Percentiles rank a stretch among this genome's conserved stretches.
These are phyloP conservation scores for Nakazawaea peltata DNA, from an alignment of 805 yeast species.

Conservation along the genomic window DNA sequence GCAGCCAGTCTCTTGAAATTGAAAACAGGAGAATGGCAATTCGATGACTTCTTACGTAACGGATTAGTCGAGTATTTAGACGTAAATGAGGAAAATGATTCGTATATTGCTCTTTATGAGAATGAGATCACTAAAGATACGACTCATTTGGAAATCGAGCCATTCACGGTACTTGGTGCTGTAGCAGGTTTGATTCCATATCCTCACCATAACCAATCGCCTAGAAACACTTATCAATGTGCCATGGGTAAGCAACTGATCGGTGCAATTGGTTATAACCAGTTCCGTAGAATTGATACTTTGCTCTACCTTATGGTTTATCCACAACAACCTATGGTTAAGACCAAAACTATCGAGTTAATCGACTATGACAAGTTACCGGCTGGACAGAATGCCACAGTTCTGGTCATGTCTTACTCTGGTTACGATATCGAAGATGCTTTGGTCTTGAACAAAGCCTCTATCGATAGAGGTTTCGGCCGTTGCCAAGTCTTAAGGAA, in stretches of 20 bases:
- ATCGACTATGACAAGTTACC: constrained; percentile 95
- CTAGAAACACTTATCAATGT: constrained; percentile 98
- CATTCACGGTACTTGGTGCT: constrained; percentile 87
- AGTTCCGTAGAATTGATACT: constrained; percentile 92
- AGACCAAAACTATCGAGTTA: constrained; percentile 91
- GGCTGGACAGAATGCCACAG: constrained; percentile 98
- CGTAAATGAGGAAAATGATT: constrained; percentile 95
- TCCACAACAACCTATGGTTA: constrained; percentile 99
- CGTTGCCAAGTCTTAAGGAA: constrained; percentile 94
- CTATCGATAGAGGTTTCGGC: constrained; percentile 95
- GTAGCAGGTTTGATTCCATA: constrained; percentile 90
- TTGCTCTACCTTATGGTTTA: constrained; percentile 92
- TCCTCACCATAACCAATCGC: constrained; percentile 90
- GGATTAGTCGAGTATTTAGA: constrained; percentile 94
- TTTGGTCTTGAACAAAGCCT: constrained; percentile 84
- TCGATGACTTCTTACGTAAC: constrained; percentile 78
- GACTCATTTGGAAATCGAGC: constrained; percentile 94
- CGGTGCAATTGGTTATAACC: constrained; percentile 97
- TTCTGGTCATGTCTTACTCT: constrained; percentile 98
- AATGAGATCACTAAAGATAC: constrained; percentile 44
- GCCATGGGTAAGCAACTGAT: constrained; percentile 99
- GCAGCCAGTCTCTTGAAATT: constrained; percentile 61
- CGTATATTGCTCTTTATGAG: constrained; percentile 87
- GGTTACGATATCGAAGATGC: constrained; percentile 99
- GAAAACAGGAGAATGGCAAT: constrained; percentile 64